Base-by-base conservation (phyloP, 208 protist species). In the Herpetomonas samuelpessoai region DNA sequence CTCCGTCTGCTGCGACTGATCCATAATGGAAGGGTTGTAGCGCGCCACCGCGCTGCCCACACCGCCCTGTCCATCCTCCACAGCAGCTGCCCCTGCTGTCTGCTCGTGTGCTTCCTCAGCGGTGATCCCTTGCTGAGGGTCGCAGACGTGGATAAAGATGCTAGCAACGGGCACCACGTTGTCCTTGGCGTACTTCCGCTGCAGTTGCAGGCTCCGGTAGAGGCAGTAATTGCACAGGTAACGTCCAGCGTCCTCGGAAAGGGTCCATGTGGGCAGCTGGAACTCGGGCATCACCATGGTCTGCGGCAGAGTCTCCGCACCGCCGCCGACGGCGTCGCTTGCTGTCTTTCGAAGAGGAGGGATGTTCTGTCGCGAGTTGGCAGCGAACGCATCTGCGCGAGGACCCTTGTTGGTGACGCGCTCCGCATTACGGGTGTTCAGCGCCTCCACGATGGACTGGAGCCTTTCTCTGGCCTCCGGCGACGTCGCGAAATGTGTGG, bases 201-300 rank as follows among this genome's bases (percentile, higher is more conserved):
- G 80, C 16, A 90, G 52, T 16, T 72, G 38, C 27, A 88, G 46
- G 9, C 66, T 65, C 22, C 65, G 57, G 57, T 91, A 93, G 18
- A 93, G 69, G 19, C 69, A 55, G 45, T 68, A 90, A 65, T 93
- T 91, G 64, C 82, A 93, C 38, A 88, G 57, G 56, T 91, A 90
- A 12, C 80, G 74, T 1, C 83, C 86, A 2, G 83, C 86, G 39
- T 88, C 57, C 44, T 54, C 57, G 10, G 83, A 90, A 16, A 88
- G 66, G 14, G 66, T 51, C 79, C 77, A 88, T 39, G 29, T 35
- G 7, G 82, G 78, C 0, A 35, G 18, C 57, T 71, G 64, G 19
- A 73, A 77, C 1, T 6, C 22, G 7, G 75, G 75, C 75, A 77
- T 77, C 57, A 60, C 41, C 61, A 72, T 65, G 31, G 39, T 68